Conservation (phyloP, 106 monocot genomes). For the Dioscorea zingiberensis region DNA sequence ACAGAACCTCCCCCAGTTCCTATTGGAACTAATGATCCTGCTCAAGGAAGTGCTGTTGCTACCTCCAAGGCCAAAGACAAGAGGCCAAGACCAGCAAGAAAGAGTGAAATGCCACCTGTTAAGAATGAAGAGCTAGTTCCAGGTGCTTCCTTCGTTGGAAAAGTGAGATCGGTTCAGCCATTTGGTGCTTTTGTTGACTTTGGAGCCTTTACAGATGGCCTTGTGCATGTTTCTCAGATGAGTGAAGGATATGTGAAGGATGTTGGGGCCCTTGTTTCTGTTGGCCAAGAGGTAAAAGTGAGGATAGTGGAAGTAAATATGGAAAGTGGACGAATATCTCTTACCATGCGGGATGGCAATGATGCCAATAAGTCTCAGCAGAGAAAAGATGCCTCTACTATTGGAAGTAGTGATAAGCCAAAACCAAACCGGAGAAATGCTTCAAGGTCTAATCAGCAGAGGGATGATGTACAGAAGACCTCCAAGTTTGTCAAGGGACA, state of each 20-base stretch:
- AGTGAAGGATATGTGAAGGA: slow-evolving; percentile 87
- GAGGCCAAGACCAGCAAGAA: slow-evolving; percentile 40
- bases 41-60: slow-evolving; percentile 8
- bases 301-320: slow-evolving; percentile 70
- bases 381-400: slow-evolving; percentile 25
- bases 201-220: slow-evolving; percentile 86
- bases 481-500: slow-evolving; percentile 60
- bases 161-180: slow-evolving; percentile 91
- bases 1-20: slow-evolving; percentile 21
- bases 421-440: slow-evolving; percentile 34
- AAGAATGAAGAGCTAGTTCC: slow-evolving; percentile 75
- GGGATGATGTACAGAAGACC: slow-evolving; percentile 30
- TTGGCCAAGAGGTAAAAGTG: slow-evolving; percentile 89
- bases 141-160: slow-evolving; percentile 79
- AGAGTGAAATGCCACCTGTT: slow-evolving; percentile 79
- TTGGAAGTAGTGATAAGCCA: slow-evolving; percentile 41
- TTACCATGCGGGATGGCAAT: slow-evolving; percentile 73
- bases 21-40: slow-evolving; percentile 24
- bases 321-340: slow-evolving; percentile 73
- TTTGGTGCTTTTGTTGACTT: slow-evolving; percentile 94
- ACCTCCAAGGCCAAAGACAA: slow-evolving; percentile 31
- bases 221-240: slow-evolving; percentile 88
- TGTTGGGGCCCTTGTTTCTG: slow-evolving; percentile 51
- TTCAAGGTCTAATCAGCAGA: slow-evolving; percentile 30
- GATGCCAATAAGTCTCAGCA: slow-evolving; percentile 33